Base-by-base conservation (phyloP, 2,329 filamentous ascomycete species). In the Aspergillus neoniger region DNA sequence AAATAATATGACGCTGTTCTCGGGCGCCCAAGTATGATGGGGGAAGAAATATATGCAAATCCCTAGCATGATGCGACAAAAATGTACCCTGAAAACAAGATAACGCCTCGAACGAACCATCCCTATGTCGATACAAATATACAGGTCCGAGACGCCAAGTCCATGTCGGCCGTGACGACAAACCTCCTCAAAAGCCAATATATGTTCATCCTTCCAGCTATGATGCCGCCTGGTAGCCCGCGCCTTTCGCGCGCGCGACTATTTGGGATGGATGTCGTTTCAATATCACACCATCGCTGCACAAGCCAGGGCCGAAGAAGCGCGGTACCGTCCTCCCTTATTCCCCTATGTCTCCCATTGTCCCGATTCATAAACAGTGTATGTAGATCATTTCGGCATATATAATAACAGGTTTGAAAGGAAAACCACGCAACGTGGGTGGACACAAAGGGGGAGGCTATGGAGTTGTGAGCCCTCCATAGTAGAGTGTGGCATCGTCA, bases 381-480 rank as follows among this genome's bases (percentile, higher is more conserved):
- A 65, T 65, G 61, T 69, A 69, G 62, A 65, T 70, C 65, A 63
- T 70, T 60, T 64, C 67, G 58, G 61, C 63, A 64, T 65, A 65
- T 70, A 65, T 54, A 66, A 49, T 48, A 60, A 63, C 55, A 67
- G 57, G 58, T 59, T 53, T 55, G 56, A 51, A 56, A 62, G 63
- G 47, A 56, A 36, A 63, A 61, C 28, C 51, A 64, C 39, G 58
- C 53, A 57, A 32, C 28, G 30, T 62, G 50, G 19, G 55, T 53
- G 32, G 54, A 36, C 21, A 28, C 36, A 44, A 36, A 53, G 44
- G 23, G 38, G 44, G 53, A 59, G 60, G 47, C 47, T 30, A 30
- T n/a, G 9, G 25, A 32, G 7, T 5, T 30, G 2, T 32, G 23
- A 50, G 47, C 47, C 47, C 47, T 50, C 47, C 47, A 30, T n/a